Evolutionary conservation across 2,329 filamentous ascomycete genomes (phyloP).

Genomic region (Rhynchosporium graminicola): DNA sequence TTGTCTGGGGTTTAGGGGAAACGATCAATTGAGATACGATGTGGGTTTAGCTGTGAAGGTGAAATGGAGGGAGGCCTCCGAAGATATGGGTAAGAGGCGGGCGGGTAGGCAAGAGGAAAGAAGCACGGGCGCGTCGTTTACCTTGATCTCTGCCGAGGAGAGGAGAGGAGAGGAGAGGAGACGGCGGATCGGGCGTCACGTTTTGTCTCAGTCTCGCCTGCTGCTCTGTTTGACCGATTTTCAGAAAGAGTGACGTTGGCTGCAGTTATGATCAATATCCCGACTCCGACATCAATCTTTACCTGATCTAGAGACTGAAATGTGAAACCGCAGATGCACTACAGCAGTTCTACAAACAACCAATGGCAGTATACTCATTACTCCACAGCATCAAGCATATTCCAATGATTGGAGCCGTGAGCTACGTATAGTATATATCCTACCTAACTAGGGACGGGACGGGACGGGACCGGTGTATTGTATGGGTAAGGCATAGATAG

Average conservation of each 20-base stretch:
- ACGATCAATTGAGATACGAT: not conserved
- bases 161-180: too few species aligned
- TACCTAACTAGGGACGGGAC: not conserved
- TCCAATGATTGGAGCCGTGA: not conserved
- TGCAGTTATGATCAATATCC: not conserved
- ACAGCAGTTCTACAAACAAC: not conserved
- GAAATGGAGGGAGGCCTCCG: not conserved
- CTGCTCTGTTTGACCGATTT: not conserved
- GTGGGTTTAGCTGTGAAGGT: not conserved
- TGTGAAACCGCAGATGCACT: not conserved
- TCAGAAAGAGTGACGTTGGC: conserved; percentile 8
- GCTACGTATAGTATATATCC: too few species aligned
- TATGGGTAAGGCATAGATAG: not conserved
- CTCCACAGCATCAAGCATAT: not conserved
- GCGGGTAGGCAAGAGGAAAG: too few species aligned
- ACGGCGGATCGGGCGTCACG: too few species aligned
- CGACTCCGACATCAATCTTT: not conserved
- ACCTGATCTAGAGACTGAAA: not conserved
- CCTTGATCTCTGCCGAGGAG: not conserved
- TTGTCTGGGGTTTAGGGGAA: conserved; percentile 13
- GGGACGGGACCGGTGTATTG: not conserved
- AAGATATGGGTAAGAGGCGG: not conserved
- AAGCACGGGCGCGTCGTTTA: not conserved
- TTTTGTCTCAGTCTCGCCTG: not conserved
- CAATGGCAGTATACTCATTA: not conserved